phyloP scores from a whole-genome alignment of 176 grass and related monocot species.

The Cocos nucifera region DNA sequence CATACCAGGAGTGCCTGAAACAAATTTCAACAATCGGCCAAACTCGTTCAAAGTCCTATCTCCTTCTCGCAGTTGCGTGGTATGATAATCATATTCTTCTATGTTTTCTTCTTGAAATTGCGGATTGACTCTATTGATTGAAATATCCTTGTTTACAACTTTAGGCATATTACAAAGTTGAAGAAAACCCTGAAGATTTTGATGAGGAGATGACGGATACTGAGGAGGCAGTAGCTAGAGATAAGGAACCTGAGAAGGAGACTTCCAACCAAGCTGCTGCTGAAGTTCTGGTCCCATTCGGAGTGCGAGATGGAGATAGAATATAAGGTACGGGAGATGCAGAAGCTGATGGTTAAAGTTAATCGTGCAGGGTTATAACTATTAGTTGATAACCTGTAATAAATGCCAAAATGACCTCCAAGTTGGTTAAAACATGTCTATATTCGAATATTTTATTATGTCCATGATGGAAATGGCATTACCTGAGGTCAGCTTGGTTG shows the following conservation, averaged over 20 bases:
- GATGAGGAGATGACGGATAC: not conserved
- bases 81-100: constrained; percentile 14
- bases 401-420: too few relatives aligned
- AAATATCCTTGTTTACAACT: not conserved
- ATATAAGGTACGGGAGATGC: not conserved
- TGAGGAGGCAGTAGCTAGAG: not conserved
- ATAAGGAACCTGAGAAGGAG: not conserved
- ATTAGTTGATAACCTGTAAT: too few relatives aligned
- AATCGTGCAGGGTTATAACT: too few relatives aligned
- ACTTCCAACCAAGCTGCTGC: not conserved
- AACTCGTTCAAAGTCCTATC: constrained; percentile 95
- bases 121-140: not conserved
- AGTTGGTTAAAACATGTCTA: too few relatives aligned
- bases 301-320: not conserved
- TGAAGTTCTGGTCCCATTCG: not conserved
- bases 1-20: constrained; percentile 74
- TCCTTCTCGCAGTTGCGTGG: constrained; percentile 83
- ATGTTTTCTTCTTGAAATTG: not conserved
- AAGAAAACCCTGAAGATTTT: not conserved
- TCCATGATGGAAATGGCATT: too few relatives aligned
- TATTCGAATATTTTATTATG: too few relatives aligned
- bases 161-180: constrained; percentile 15
- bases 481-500: too few relatives aligned
- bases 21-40: constrained; percentile 93
- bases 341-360: not conserved